Evolutionary conservation across 257 asterid genomes (phyloP), one percentile per base, ranked within the genome.

Genomic region (Catharanthus roseus): DNA sequence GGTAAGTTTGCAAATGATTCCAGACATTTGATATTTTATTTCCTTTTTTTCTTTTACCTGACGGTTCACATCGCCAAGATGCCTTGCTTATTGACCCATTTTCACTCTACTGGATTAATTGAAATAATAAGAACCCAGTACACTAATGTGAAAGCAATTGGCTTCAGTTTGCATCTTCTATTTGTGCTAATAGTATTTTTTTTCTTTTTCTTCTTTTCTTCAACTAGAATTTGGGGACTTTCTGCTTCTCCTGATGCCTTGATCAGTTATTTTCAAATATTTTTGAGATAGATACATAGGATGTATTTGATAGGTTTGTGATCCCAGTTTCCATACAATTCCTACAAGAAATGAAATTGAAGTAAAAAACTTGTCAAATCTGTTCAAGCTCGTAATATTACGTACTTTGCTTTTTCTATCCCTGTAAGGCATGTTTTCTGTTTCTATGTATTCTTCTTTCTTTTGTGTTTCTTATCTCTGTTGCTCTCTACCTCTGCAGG

Each of bases 401-500:
- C 34, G 38, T 18, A 5, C 36, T 4, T 28, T 3, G 0, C 39
- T 26, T 56, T 56, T 56, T 21, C 2, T 10, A 13, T 12, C 64
- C 38, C 10, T 44, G 29, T 31, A 26, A 3, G 21, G 36, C 26
- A 19, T 42, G 38, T 55, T n/a, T 13, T 31, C 9, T 29, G 19
- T 56, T 31, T 39, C 21, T 5, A 18, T 8, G 6, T 49, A 21
- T 50, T 62, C 26, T 7, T 60, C 2, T 10, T 21, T 50, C 58
- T 67, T 72, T 42, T 65, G 4, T 7, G 66, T 57, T 47, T 5
- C 18, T 23, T 75, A 39, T 68, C 70, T 23, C 36, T 73, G 33
- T 6, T 31, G 65, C 63, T 34, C 63, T 76, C n/a, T n/a, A n/a
- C n/a, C n/a, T n/a, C n/a, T 57, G 80, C 79, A 84, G 88, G 84